Percentiles rank a stretch among this genome's conserved stretches.
Evolutionary conservation across 2,329 filamentous ascomycete species (phyloP).

Genomic region (Cercospora beticola): DNA sequence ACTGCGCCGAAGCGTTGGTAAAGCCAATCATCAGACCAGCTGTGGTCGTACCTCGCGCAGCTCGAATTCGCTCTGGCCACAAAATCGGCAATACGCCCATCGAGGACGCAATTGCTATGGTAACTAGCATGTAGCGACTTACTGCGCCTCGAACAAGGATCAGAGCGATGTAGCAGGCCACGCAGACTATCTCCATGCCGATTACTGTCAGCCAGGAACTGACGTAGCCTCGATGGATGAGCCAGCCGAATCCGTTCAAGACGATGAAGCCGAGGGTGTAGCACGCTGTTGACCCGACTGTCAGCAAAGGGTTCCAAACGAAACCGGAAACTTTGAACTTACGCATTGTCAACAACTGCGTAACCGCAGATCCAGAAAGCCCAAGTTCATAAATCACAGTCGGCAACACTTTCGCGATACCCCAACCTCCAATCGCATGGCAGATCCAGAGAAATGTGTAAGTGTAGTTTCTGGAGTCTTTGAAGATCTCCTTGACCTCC

Average conservation of each 20-base stretch:
- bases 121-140: conserved; percentile 45
- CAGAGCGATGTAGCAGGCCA: conserved; percentile 44
- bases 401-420: conserved; percentile 39
- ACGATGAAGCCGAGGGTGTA: conserved; percentile 27
- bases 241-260: conserved; percentile 25
- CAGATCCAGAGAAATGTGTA: conserved; percentile 31
- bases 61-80: conserved; percentile 45
- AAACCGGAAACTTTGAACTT: background rate
- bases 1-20: conserved; percentile 39
- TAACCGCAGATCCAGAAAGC: conserved; percentile 41
- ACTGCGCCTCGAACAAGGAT: conserved; percentile 40
- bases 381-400: conserved; percentile 48
- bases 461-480: conserved; percentile 23
- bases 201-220: conserved; percentile 28
- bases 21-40: conserved; percentile 43
- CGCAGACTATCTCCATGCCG: conserved; percentile 37
- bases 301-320: background rate
- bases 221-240: conserved; percentile 21
- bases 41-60: conserved; percentile 42
- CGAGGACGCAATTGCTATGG: conserved; percentile 42
- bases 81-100: conserved; percentile 44
- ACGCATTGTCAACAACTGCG: conserved; percentile 45
- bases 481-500: conserved; percentile 24
- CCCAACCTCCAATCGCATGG: conserved; percentile 39
- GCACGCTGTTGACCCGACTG: conserved; percentile 7